Percentiles rank a stretch among this genome's conserved stretches.
Conservation (phyloP, 2,329 filamentous ascomycete species). For the Alternaria arbusti region DNA sequence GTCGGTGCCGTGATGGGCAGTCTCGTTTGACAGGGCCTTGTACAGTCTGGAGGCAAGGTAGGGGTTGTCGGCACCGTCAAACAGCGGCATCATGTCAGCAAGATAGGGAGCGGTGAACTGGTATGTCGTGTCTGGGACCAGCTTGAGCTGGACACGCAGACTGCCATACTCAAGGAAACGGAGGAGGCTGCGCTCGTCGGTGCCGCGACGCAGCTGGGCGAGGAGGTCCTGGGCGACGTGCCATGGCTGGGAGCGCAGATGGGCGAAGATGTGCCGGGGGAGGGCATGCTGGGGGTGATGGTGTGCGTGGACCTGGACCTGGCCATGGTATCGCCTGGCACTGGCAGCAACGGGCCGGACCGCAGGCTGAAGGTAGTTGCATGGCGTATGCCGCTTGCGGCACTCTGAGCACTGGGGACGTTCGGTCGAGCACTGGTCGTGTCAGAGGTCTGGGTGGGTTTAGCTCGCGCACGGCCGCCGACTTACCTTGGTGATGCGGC, state of each 20-base stretch:
- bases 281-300: neutral
- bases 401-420: conserved; percentile 3
- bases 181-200: neutral
- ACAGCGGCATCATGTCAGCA: conserved; percentile 3
- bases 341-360: neutral
- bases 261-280: conserved; percentile 3
- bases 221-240: neutral
- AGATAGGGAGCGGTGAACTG: conserved; percentile 3
- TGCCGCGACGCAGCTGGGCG: neutral
- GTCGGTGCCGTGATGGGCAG: neutral
- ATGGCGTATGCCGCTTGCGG: neutral
- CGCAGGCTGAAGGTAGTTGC: conserved; percentile 1
- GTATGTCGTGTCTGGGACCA: neutral
- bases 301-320: neutral
- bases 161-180: conserved; percentile 5
- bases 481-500: conserved; percentile 7
- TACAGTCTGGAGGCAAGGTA: conserved; percentile 4
- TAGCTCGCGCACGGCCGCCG: neutral
- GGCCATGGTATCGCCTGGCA: neutral
- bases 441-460: neutral
- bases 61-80: neutral
- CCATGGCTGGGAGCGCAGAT: neutral
- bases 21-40: neutral
- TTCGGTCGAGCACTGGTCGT: conserved; percentile 2
- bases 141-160: conserved; percentile 3